Evolutionary conservation across 352 stramenopile genomes (phyloP).

Genomic region (Phytophthora colocasiae): DNA sequence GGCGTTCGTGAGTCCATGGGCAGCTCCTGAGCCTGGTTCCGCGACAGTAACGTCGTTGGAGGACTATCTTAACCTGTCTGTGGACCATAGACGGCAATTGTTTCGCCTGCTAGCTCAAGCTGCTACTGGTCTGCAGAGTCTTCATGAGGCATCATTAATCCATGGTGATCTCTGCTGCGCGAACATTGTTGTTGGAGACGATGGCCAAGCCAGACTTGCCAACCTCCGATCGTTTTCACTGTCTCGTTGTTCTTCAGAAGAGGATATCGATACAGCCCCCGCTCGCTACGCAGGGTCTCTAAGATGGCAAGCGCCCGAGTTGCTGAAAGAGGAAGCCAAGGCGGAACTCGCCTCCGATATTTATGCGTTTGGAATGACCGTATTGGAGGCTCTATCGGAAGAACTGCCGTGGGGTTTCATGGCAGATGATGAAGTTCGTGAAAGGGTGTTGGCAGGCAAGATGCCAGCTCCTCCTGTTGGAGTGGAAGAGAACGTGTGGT

Average conservation of each 20-base stretch:
- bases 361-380: constrained; percentile 73
- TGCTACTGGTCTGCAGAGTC: constrained; percentile 56
- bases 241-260: constrained; percentile 10
- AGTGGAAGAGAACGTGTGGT: constrained; percentile 55
- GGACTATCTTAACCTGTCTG: constrained; percentile 55
- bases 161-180: constrained; percentile 64
- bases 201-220: constrained; percentile 63
- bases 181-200: constrained; percentile 65
- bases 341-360: constrained; percentile 54
- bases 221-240: constrained; percentile 56
- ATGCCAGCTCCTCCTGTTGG: constrained; percentile 46
- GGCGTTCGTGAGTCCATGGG: constrained; percentile 57
- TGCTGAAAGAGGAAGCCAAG: constrained; percentile 30
- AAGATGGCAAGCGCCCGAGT: constrained; percentile 66
- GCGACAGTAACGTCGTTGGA: constrained; percentile 54
- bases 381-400: constrained; percentile 63
- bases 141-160: constrained; percentile 55
- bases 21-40: constrained; percentile 25
- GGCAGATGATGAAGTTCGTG: constrained; percentile 49
- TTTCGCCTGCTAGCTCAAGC: constrained; percentile 58
- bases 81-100: constrained; percentile 45
- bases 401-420: constrained; percentile 72
- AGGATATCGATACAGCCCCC: background rate
- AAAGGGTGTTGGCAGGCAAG: constrained; percentile 48
- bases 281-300: constrained; percentile 35